Conservation (phyloP, 805 yeast species). For the Pichia phayaonensis region DNA sequence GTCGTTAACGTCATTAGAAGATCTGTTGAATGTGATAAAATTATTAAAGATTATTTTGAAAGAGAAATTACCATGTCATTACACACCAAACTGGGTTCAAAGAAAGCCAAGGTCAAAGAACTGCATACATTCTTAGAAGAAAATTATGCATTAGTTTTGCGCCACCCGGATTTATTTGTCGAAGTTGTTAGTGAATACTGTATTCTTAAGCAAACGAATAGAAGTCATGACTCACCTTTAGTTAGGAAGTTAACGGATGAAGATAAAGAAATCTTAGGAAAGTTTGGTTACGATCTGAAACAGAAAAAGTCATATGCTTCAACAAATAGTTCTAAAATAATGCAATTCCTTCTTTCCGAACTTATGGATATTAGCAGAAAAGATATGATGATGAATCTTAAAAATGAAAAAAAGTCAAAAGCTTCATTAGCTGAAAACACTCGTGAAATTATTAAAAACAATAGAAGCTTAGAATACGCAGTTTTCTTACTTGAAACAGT, state of each 20-base stretch:
- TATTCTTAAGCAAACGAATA: conserved; percentile 15
- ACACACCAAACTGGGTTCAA: conserved; percentile 12
- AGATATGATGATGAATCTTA: conserved; percentile 17
- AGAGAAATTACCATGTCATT: conserved; percentile 44
- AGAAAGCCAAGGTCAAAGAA: conserved; percentile 32
- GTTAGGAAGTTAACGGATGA: conserved; percentile 18
- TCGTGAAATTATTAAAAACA: conserved; percentile 28
- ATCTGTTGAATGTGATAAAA: conserved; percentile 55
- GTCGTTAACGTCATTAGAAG: conserved; percentile 53
- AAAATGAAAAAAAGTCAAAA: conserved; percentile 16
- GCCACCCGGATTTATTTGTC: conserved; percentile 25
- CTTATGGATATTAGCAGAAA: conserved; percentile 39
- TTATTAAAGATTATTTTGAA: conserved; percentile 41
- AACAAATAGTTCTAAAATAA: conserved; percentile 41
- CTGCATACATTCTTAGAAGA: conserved; percentile 42
- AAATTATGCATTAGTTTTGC: conserved; percentile 37
- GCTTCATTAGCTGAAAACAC: conserved; percentile 13
- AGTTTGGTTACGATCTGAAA: conserved; percentile 5
- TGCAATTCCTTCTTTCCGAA: conserved; percentile 57
- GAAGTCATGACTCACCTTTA: conserved; percentile 16
- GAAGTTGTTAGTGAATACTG: conserved; percentile 18
- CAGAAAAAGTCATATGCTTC: conserved; percentile 13
- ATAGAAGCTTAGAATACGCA: conserved; percentile 55
- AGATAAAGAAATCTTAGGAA: conserved; percentile 13
- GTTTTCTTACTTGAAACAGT: conserved; percentile 61